Percentiles rank a stretch among this genome's conserved stretches.
Evolutionary conservation across 2,329 filamentous ascomycete species (phyloP).

Genomic region (Arthrobotrys musiformis): DNA sequence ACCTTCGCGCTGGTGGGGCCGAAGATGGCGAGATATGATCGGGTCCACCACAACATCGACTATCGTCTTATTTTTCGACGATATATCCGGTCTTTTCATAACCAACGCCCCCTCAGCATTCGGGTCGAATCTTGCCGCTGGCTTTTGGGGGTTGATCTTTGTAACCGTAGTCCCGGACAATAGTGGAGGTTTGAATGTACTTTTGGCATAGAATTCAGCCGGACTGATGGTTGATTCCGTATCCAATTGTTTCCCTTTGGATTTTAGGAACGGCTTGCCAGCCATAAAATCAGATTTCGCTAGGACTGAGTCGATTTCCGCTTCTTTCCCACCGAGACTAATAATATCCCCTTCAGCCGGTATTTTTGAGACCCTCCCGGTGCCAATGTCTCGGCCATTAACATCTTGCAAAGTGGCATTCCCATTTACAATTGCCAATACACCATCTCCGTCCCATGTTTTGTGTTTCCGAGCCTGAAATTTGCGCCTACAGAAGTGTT

Average conservation of each 20-base stretch:
- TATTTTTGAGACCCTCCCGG: slow-evolving; percentile 61
- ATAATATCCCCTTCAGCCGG: slow-evolving; percentile 72
- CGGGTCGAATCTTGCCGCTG: slow-evolving; percentile 74
- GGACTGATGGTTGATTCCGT: slow-evolving; percentile 48
- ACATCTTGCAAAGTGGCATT: slow-evolving; percentile 72
- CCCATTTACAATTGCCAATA: slow-evolving; percentile 70
- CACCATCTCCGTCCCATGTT: slow-evolving; percentile 79
- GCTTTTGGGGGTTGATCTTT: slow-evolving; percentile 65
- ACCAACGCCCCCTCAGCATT: slow-evolving; percentile 71
- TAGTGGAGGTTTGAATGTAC: slow-evolving; percentile 72
- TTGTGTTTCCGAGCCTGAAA: slow-evolving; percentile 78
- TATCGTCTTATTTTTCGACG: slow-evolving; percentile 71
- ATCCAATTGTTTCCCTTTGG: slow-evolving; percentile 55
- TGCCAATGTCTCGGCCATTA: slow-evolving; percentile 68
- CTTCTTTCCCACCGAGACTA: slow-evolving; percentile 73
- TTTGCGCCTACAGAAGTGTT: slow-evolving; percentile 70
- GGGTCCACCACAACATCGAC: slow-evolving; percentile 80
- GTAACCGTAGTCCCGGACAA: slow-evolving; percentile 67
- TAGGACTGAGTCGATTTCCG: slow-evolving; percentile 74
- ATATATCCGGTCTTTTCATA: slow-evolving; percentile 72
- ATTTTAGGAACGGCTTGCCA: slow-evolving; percentile 64
- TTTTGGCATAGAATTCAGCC: slow-evolving; percentile 56
- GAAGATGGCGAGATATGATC: slow-evolving; percentile 71
- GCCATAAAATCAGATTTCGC: slow-evolving; percentile 70
- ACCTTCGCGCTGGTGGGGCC: slow-evolving; percentile 76